phyloP scores from a whole-genome alignment of 2,329 filamentous ascomycete species.

The Penicillium aurantiogriseum region DNA sequence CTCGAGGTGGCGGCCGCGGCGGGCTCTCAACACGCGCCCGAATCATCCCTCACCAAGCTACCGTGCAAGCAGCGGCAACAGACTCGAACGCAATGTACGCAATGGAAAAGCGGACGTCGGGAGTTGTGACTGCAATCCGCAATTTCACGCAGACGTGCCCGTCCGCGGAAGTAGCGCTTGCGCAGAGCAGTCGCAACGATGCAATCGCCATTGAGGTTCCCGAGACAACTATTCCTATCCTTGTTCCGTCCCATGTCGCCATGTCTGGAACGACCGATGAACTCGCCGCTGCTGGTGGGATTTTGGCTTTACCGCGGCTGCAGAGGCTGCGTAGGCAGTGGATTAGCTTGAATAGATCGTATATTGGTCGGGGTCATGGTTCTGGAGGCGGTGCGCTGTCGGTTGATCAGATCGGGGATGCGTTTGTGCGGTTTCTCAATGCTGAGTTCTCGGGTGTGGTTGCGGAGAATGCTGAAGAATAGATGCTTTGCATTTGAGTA shows the following conservation, averaged over 20 bases:
- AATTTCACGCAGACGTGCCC: conserved; percentile 40
- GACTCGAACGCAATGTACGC: conserved; percentile 44
- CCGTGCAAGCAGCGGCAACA: conserved; percentile 41
- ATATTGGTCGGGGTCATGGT: conserved; percentile 39
- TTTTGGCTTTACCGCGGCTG: conserved; percentile 42
- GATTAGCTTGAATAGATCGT: conserved; percentile 46
- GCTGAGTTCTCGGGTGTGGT: conserved; percentile 40
- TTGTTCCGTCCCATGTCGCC: conserved; percentile 41
- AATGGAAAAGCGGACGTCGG: conserved; percentile 45
- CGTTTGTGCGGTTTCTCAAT: conserved; percentile 49
- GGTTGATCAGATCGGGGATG: conserved; percentile 40
- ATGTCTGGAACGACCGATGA: conserved; percentile 42
- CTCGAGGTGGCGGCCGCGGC: conserved; percentile 13
- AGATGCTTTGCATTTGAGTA: not conserved
- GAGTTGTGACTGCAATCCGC: conserved; percentile 44
- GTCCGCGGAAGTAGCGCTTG: conserved; percentile 38
- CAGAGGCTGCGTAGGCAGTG: conserved; percentile 48
- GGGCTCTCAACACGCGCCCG: conserved; percentile 22
- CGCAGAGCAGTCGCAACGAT: conserved; percentile 23
- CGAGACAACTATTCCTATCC: conserved; percentile 30
- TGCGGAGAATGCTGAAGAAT: conserved; percentile 11
- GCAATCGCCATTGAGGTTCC: conserved; percentile 40
- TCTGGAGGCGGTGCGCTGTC: conserved; percentile 33
- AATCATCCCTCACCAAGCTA: conserved; percentile 46
- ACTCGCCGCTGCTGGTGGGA: conserved; percentile 41